A percentile compares a stretch with the other conserved stretches of the same genome.
phyloP scores from a whole-genome alignment of 2,329 filamentous ascomycete genomes.

The Periconia sp. region DNA sequence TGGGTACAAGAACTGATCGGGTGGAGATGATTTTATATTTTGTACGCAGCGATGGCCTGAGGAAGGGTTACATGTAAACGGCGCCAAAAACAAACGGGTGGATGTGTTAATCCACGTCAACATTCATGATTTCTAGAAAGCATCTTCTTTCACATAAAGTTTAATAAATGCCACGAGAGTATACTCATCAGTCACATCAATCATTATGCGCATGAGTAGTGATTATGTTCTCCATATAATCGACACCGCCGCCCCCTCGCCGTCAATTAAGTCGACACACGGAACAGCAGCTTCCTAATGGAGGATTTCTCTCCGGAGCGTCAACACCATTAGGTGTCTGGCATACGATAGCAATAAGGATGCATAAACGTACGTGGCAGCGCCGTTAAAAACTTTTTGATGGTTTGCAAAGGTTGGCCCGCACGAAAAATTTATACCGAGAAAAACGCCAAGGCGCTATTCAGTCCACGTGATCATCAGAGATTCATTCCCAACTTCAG shows the following conservation, averaged over 20 bases:
- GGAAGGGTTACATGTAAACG: no score
- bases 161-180: no score
- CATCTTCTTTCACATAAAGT: background rate
- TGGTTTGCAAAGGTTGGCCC: conserved; percentile 45
- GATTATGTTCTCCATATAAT: conserved; percentile 66
- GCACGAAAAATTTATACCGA: conserved; percentile 24
- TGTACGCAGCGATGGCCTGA: no score
- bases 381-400: conserved; percentile 62
- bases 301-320: conserved; percentile 65
- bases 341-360: conserved; percentile 64
- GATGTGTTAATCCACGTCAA: no score
- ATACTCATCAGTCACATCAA: no score
- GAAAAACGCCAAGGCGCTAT: conserved; percentile 9
- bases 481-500: no score
- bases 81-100: no score
- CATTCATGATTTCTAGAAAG: background rate
- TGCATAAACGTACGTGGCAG: conserved; percentile 68
- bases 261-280: conserved; percentile 71
- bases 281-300: conserved; percentile 70
- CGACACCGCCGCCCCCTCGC: conserved; percentile 72
- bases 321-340: conserved; percentile 61
- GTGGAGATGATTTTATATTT: background rate
- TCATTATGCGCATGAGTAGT: background rate
- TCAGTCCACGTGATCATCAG: no score
- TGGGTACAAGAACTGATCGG: conserved; percentile 31